Percentiles rank a stretch among this genome's conserved stretches.
These are phyloP conservation scores for Saitozyma podzolica DNA, from an alignment of 768 basidiomycete species.

Conservation along the genomic window DNA sequence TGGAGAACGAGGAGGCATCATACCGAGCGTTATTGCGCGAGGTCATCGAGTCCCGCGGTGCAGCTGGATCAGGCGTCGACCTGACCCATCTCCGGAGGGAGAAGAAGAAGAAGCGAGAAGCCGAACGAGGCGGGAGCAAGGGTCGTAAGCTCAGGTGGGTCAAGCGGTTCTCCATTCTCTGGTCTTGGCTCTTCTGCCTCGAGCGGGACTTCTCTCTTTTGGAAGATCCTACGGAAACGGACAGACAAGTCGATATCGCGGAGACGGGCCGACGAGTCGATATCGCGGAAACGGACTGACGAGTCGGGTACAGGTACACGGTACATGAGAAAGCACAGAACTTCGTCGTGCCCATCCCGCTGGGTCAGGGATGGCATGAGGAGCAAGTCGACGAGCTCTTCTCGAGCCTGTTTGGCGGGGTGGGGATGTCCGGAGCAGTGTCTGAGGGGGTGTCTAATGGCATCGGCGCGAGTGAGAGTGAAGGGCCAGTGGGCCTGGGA, in stretches of 20 bases:
- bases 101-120: conserved; percentile 66
- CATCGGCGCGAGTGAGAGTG: neutral
- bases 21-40: conserved; percentile 90
- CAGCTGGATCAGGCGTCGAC: conserved; percentile 20
- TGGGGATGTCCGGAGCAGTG: conserved; percentile 33
- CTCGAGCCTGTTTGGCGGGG: conserved; percentile 71
- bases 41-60: conserved; percentile 68
- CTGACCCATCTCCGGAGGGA: conserved; percentile 42
- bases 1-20: conserved; percentile 54
- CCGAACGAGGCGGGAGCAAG: conserved; percentile 95
- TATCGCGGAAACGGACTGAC: neutral
- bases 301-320: conserved; percentile 64
- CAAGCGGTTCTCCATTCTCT: neutral
- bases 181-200: neutral
- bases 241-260: neutral
- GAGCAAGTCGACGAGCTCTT: conserved; percentile 96
- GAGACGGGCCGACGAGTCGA: neutral
- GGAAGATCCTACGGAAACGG: neutral
- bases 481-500: conserved; percentile 11
- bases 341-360: conserved; percentile 85
- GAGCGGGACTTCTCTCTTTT: neutral
- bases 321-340: conserved; percentile 95
- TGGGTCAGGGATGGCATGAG: conserved; percentile 78
- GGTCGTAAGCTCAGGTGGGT: conserved; percentile 83
- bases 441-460: conserved; percentile 12